phyloP scores from a whole-genome alignment of 345 rosid genomes.

The Syzygium jambos region DNA sequence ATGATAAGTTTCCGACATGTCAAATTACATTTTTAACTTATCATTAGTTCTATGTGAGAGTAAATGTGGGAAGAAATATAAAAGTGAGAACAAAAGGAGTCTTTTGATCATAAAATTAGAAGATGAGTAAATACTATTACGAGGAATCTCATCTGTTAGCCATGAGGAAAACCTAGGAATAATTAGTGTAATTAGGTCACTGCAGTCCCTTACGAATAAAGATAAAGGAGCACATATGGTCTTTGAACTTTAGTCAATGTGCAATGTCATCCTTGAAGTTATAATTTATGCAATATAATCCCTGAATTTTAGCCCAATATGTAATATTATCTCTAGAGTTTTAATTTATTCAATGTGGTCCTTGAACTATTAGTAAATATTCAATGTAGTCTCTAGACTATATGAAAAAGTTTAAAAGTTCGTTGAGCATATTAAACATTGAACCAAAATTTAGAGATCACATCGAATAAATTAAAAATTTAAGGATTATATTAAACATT shows the following conservation, averaged over 20 bases:
- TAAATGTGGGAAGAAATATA: not conserved
- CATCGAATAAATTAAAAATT: not conserved
- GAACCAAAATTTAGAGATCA: fast-evolving
- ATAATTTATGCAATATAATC: not conserved
- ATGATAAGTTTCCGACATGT: not conserved
- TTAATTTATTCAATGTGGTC: not conserved
- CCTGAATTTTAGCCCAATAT: no score
- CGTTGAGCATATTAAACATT: not conserved
- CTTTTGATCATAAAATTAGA: not conserved
- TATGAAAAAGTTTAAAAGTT: not conserved
- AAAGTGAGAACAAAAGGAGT: not conserved
- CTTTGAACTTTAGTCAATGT: not conserved
- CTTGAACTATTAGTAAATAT: not conserved
- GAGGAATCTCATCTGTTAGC: not conserved
- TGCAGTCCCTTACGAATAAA: not conserved
- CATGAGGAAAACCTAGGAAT: not conserved
- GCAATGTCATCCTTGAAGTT: not conserved
- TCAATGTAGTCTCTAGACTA: not conserved
- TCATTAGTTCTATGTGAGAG: not conserved
- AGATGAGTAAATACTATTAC: not conserved
- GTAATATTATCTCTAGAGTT: no score
- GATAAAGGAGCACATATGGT: not conserved
- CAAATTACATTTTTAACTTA: not conserved
- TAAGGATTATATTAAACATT: not conserved
- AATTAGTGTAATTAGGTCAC: not conserved